phyloP scores from a whole-genome alignment of 106 monocot genomes.

The Posidonia australis region DNA sequence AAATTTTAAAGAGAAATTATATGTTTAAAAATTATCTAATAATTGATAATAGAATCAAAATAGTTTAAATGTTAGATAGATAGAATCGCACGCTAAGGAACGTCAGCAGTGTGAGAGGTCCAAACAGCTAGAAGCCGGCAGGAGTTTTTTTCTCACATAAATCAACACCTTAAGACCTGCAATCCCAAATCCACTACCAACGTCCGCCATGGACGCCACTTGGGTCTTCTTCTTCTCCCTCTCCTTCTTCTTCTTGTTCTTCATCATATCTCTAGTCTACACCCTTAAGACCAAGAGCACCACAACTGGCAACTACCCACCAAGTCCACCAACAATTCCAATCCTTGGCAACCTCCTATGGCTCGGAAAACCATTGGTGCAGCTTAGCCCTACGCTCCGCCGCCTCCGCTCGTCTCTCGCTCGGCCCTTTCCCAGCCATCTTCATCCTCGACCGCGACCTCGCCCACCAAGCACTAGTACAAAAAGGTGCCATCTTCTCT shows the following conservation, averaged over 20 bases:
- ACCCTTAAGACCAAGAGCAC: background rate
- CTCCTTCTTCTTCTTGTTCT: background rate
- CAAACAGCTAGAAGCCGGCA: too few species aligned
- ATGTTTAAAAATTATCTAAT: too few species aligned
- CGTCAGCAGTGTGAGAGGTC: too few species aligned
- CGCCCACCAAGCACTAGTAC: too few species aligned
- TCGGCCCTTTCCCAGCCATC: constrained; percentile 6
- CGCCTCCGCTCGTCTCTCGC: background rate
- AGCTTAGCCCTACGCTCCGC: background rate
- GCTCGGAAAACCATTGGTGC: background rate
- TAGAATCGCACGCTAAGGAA: too few species aligned
- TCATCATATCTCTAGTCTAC: background rate
- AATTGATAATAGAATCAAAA: too few species aligned
- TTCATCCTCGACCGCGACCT: too few species aligned
- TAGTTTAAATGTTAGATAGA: too few species aligned
- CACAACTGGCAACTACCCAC: constrained; percentile 6
- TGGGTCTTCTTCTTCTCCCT: background rate
- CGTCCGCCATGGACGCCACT: background rate
- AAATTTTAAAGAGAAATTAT: too few species aligned
- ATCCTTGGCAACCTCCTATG: constrained; percentile 6
- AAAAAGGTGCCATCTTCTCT: constrained; percentile 12
- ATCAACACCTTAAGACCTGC: background rate
- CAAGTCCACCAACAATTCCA: constrained; percentile 2
- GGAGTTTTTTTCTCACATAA: too few species aligned
- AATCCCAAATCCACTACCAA: background rate